Conservation (phyloP, 495 filamentous ascomycete species). For the Viridothelium virens region DNA sequence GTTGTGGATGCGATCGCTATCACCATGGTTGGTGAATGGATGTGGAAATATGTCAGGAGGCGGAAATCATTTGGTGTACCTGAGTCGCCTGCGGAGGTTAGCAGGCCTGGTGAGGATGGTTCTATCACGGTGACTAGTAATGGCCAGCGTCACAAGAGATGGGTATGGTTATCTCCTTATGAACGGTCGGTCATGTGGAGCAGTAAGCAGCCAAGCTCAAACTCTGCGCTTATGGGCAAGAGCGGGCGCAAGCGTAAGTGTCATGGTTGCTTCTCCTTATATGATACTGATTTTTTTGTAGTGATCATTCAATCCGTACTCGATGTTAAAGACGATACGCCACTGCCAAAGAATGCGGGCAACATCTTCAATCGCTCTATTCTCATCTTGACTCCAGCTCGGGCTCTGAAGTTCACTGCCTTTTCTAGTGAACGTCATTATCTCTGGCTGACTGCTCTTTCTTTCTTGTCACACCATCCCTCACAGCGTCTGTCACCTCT, state of each 20-base stretch:
- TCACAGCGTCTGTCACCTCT: conserved; percentile 42
- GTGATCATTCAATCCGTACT: conserved; percentile 93
- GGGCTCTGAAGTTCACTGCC: conserved; percentile 93
- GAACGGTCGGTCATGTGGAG: conserved; percentile 96
- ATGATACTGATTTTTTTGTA: conserved; percentile 37
- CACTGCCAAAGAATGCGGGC: conserved; percentile 62
- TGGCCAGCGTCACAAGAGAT: conserved; percentile 79
- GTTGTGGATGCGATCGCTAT: conserved; percentile 98
- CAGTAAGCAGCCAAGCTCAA: conserved; percentile 88
- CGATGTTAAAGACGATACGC: conserved; percentile 92
- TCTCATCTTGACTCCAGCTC: conserved; percentile 83
- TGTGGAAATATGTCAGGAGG: conserved; percentile 95
- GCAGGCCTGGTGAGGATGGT: conserved; percentile 39
- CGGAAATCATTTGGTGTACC: conserved; percentile 84
- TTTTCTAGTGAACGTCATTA: conserved; percentile 78
- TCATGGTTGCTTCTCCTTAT: conserved; percentile 1
- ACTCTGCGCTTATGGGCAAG: conserved; percentile 85
- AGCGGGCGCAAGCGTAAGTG: conserved; percentile 87
- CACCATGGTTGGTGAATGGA: conserved; percentile 99
- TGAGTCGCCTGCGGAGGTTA: conserved; percentile 53
- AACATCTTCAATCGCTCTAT: conserved; percentile 85
- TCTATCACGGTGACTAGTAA: conserved; percentile 49
- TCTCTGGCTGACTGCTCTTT: conserved; percentile 87
- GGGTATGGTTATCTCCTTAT: conserved; percentile 97
- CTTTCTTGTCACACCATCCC: conserved; percentile 79